Evolutionary conservation across 345 rosid species (phyloP), one percentile per base, ranked within the genome.

Genomic region (Turritis glabra): DNA sequence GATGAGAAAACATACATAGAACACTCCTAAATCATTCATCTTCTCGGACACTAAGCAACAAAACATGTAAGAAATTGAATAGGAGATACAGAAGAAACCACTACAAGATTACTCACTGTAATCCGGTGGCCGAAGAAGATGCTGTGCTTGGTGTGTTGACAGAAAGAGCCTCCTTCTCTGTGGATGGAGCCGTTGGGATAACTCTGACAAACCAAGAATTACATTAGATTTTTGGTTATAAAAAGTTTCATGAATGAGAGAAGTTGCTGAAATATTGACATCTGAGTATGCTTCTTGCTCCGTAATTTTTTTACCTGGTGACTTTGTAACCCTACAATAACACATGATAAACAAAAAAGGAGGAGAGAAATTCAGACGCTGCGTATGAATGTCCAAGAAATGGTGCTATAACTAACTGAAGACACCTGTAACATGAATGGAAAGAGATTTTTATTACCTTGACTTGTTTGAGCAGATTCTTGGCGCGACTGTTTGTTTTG

Each of bases 381-480:
- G 64, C 2, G 14, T 47, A 12, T 17, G 58, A 15, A 33, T 21
- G 23, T 57, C 23, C 65, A 40, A n/a, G 44, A 22, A 29, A 53
- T 27, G n/a, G n/a, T 32, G 13, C 33, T 6, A 23, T 18, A 44
- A 66, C 29, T 58, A 59, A 50, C 11, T 18, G 40, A 56, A 30
- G 10, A 35, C n/a, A 21, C 30, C 13, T 53, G 59, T 54, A 75
- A 47, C 27, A 18, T 60, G 38, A 33, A 15, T 67, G 27, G n/a
- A 38, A 21, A 59, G 64, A 37, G 27, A 13, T 5, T 22, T 4
- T 32, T 73, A 21, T 52, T 84, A 92, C 98, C 96, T 88, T 87
- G 66, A 90, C 88, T 38, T 85, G 85, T 71, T 84, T 87, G 74
- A 86, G 71, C 67, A 92, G 84, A 65, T 87, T 92, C 80, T 84